Conservation (phyloP, 345 rosid genomes). For the Gossypium longicalyx region DNA sequence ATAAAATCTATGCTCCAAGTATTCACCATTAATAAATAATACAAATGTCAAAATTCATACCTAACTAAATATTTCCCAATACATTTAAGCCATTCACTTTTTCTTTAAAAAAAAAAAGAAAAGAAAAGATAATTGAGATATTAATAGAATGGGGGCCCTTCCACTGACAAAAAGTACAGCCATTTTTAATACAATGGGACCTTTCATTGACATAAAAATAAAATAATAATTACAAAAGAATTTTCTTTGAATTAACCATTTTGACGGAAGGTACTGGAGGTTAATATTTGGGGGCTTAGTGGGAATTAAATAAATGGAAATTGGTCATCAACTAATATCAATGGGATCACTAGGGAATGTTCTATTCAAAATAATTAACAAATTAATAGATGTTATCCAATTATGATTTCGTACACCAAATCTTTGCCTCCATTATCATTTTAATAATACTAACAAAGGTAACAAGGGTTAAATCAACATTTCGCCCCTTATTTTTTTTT, state of each 20-base stretch:
- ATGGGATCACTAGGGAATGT: slow-evolving; percentile 20
- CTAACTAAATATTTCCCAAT: no score
- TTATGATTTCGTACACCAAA: not conserved
- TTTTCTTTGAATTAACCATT: not conserved
- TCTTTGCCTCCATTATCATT: not conserved
- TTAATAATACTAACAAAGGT: no score
- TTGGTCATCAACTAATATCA: slow-evolving; percentile 5
- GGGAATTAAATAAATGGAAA: slow-evolving; percentile 1
- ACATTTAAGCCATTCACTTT: no score
- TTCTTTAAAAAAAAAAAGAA: no score
- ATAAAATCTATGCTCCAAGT: no score
- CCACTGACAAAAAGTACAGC: not conserved
- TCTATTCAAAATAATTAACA: slow-evolving; percentile 1
- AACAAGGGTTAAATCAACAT: no score
- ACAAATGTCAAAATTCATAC: no score
- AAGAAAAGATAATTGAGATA: no score
- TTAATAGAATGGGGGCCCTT: not conserved
- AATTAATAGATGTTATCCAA: no score
- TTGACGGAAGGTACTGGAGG: no score
- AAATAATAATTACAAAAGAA: not conserved
- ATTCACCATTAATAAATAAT: no score
- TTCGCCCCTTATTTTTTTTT: no score
- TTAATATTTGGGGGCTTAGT: not conserved
- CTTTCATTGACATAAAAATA: not conserved
- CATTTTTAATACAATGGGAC: not conserved